These are phyloP conservation scores for Pythium plurisporium DNA, from an alignment of 352 stramenopile genomes.

Conservation along the genomic window DNA sequence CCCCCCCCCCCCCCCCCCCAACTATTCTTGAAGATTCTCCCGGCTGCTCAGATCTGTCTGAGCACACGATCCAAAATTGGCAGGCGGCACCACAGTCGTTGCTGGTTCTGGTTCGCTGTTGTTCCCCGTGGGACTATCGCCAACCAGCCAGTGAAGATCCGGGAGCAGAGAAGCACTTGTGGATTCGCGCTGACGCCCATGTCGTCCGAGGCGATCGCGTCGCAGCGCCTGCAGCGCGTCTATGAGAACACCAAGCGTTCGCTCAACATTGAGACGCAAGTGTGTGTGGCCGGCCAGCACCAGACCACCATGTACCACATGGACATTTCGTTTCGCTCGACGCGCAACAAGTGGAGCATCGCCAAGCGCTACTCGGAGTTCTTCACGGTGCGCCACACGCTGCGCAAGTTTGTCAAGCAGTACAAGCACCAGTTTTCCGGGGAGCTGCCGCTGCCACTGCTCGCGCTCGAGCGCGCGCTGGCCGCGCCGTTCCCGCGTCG, in stretches of 20 bases:
- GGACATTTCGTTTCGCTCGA: constrained; percentile 82
- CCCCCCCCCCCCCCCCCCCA: no score
- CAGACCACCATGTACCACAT: constrained; percentile 85
- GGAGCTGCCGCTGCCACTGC: constrained; percentile 20
- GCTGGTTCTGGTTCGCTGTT: neutral
- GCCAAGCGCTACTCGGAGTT: constrained; percentile 86
- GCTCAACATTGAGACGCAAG: constrained; percentile 79
- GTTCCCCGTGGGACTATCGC: neutral
- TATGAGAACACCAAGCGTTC: constrained; percentile 75
- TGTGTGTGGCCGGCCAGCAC: constrained; percentile 41
- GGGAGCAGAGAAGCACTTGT: no score
- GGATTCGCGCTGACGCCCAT: no score
- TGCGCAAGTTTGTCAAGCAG: constrained; percentile 65
- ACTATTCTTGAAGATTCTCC: constrained; percentile 18
- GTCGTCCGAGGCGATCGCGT: constrained; percentile 44
- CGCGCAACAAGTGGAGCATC: constrained; percentile 85
- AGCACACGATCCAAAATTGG: constrained; percentile 11
- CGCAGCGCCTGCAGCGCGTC: constrained; percentile 62
- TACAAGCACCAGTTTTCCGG: constrained; percentile 33
- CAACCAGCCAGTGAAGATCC: neutral
- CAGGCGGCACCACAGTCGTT: no score
- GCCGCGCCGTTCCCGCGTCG: constrained; percentile 58
- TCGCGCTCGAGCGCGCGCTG: constrained; percentile 55
- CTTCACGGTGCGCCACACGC: constrained; percentile 56
- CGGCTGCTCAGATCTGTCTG: constrained; percentile 6